Percentiles rank a stretch among this genome's conserved stretches.
Conservation (phyloP, 2,329 filamentous ascomycete species). For the Cladosporium sp. region DNA sequence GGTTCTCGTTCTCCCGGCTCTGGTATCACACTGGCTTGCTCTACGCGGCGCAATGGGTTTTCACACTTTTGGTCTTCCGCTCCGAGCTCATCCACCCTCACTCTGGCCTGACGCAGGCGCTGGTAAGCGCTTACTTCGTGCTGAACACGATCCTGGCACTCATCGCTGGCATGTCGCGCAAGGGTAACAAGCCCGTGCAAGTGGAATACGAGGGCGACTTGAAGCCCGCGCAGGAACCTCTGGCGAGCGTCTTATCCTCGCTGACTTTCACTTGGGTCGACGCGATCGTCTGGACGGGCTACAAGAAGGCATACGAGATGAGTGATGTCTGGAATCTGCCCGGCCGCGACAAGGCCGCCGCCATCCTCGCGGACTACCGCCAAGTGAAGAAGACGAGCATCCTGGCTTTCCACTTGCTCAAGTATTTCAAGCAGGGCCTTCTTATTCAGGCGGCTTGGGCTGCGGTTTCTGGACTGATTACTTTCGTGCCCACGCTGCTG, state of each 20-base stretch:
- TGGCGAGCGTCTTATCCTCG: slow-evolving; percentile 82
- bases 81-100: slow-evolving; percentile 74
- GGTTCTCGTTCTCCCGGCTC: slow-evolving; percentile 63
- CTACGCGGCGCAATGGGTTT: slow-evolving; percentile 77
- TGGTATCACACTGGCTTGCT: slow-evolving; percentile 91
- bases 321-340: slow-evolving; percentile 86
- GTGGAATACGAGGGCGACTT: slow-evolving; percentile 86
- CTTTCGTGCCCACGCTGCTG: slow-evolving; percentile 85
- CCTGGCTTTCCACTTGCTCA: slow-evolving; percentile 72
- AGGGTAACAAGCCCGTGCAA: slow-evolving; percentile 83
- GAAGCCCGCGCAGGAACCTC: slow-evolving; percentile 77
- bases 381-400: slow-evolving; percentile 75
- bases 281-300: slow-evolving; percentile 80
- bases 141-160: slow-evolving; percentile 67
- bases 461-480: slow-evolving; percentile 70
- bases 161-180: slow-evolving; percentile 74
- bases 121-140: slow-evolving; percentile 68
- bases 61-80: slow-evolving; percentile 70
- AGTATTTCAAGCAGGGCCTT: slow-evolving; percentile 74
- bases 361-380: slow-evolving; percentile 74
- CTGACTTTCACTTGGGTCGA: slow-evolving; percentile 90
- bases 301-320: slow-evolving; percentile 75
- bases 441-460: slow-evolving; percentile 76
- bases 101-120: slow-evolving; percentile 54
- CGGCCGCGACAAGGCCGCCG: slow-evolving; percentile 78